Evolutionary conservation across 306 rosid species (phyloP).

Genomic region (Argentina anserina): DNA sequence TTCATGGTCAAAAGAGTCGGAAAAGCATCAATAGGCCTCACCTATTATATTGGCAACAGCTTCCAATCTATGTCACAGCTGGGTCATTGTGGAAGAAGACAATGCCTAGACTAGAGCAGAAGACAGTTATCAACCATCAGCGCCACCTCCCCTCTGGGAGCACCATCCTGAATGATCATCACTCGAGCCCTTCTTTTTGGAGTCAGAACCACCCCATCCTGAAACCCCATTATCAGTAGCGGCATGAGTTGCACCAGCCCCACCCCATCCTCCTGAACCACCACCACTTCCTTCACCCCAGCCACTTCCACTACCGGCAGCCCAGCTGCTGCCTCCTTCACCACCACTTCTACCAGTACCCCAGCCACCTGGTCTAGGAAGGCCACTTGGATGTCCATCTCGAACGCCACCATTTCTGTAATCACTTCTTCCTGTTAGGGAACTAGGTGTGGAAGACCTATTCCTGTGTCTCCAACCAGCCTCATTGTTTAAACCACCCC

Average conservation of each 20-base stretch:
- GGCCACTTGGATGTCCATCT: constrained; percentile 85
- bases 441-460: constrained; percentile 82
- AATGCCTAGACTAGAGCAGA: background rate
- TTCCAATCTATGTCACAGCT: background rate
- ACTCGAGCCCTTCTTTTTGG: constrained; percentile 24
- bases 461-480: constrained; percentile 88
- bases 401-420: constrained; percentile 54
- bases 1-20: background rate
- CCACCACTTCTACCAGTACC: constrained; percentile 37
- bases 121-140: constrained; percentile 33
- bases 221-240: constrained; percentile 38
- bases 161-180: constrained; percentile 11
- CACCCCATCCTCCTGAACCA: too few species aligned
- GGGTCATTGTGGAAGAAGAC: background rate
- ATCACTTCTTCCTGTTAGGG: constrained; percentile 70
- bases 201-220: constrained; percentile 43
- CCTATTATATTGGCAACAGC: background rate
- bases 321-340: constrained; percentile 24
- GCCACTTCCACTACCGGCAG: background rate
- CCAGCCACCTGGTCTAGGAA: constrained; percentile 72
- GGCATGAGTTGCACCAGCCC: background rate
- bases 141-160: constrained; percentile 23
- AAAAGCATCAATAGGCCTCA: background rate
- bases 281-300: too few species aligned
- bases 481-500: constrained; percentile 76